phyloP scores from a whole-genome alignment of 2,329 filamentous ascomycete species.

The Shiraia sp. region DNA sequence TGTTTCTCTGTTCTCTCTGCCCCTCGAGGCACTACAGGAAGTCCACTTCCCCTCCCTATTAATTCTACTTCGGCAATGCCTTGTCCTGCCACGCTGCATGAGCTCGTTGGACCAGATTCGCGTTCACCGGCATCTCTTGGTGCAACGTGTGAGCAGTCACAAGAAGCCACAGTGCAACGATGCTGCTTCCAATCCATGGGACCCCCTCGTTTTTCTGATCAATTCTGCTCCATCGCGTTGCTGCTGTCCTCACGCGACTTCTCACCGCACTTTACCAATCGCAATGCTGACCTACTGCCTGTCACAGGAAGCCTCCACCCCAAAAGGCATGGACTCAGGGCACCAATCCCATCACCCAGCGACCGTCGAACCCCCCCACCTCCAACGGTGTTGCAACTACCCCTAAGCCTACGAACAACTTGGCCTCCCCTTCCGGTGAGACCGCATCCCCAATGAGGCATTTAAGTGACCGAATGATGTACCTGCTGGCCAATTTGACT shows the following conservation, averaged over 20 bases:
- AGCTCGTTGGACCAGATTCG: conserved; percentile 21
- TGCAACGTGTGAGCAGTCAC: conserved; percentile 40
- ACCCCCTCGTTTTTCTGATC: too few relatives aligned
- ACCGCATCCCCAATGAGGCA: conserved; percentile 60
- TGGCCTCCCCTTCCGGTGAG: conserved; percentile 48
- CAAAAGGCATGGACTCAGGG: conserved; percentile 65
- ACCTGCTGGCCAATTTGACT: conserved; percentile 61
- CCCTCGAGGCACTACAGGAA: background rate
- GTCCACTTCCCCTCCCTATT: too few relatives aligned
- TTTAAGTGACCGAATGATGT: conserved; percentile 63
- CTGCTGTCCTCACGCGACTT: conserved; percentile 5
- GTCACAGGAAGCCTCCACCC: conserved; percentile 53
- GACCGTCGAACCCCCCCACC: conserved; percentile 52
- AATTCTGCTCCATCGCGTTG: too few relatives aligned
- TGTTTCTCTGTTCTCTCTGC: conserved; percentile 2
- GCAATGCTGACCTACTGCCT: conserved; percentile 30
- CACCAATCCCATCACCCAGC: conserved; percentile 64
- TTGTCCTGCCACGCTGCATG: conserved; percentile 20
- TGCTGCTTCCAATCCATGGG: conserved; percentile 13
- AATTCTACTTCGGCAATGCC: background rate
- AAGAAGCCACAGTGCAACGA: conserved; percentile 40
- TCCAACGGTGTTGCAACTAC: conserved; percentile 58
- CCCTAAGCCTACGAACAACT: conserved; percentile 48
- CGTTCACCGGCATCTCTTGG: conserved; percentile 23
- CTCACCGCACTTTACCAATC: conserved; percentile 4